A percentile compares a stretch with the other conserved stretches of the same genome.
Evolutionary conservation across 495 filamentous ascomycete species (phyloP).

Genomic region (Neurospora cerealis): DNA sequence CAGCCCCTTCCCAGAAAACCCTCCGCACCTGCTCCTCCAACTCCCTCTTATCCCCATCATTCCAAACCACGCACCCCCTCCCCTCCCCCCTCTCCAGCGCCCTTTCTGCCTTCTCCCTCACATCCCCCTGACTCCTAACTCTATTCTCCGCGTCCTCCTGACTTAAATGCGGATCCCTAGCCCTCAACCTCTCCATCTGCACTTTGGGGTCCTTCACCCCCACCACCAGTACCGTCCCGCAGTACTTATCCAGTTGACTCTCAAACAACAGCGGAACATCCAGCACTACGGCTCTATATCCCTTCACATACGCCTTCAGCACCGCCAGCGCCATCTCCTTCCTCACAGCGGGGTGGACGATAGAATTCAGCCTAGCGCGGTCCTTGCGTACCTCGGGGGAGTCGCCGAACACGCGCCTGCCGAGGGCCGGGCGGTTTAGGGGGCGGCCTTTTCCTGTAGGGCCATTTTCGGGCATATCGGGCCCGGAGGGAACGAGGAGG

Average conservation of each 20-base stretch:
- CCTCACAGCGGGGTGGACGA: constrained; percentile 82
- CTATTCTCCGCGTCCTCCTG: constrained; percentile 73
- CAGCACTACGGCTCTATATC: constrained; percentile 79
- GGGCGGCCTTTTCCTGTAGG: constrained; percentile 48
- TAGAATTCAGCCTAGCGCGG: constrained; percentile 67
- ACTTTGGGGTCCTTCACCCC: constrained; percentile 61
- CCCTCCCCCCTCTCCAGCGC: constrained; percentile 51
- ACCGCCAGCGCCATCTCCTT: constrained; percentile 63
- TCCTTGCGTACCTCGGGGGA: constrained; percentile 53
- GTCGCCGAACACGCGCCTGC: constrained; percentile 73
- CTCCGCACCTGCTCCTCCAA: constrained; percentile 52
- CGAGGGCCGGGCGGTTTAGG: constrained; percentile 78
- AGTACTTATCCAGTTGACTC: constrained; percentile 65
- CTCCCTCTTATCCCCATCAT: constrained; percentile 64
- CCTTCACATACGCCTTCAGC: constrained; percentile 53
- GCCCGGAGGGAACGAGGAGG: constrained; percentile 50
- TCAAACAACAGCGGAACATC: constrained; percentile 92
- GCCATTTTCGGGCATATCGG: constrained; percentile 32
- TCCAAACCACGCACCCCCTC: constrained; percentile 71
- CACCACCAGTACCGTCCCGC: constrained; percentile 76
- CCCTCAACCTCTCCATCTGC: constrained; percentile 68
- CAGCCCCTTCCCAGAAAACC: constrained; percentile 41
- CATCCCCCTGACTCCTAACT: constrained; percentile 74
- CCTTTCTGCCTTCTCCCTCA: constrained; percentile 67
- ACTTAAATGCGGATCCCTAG: constrained; percentile 61